Evolutionary conservation across 2,329 filamentous ascomycete genomes (phyloP), one percentile per base, ranked within the genome.

Genomic region (Aureobasidium subglaciale): DNA sequence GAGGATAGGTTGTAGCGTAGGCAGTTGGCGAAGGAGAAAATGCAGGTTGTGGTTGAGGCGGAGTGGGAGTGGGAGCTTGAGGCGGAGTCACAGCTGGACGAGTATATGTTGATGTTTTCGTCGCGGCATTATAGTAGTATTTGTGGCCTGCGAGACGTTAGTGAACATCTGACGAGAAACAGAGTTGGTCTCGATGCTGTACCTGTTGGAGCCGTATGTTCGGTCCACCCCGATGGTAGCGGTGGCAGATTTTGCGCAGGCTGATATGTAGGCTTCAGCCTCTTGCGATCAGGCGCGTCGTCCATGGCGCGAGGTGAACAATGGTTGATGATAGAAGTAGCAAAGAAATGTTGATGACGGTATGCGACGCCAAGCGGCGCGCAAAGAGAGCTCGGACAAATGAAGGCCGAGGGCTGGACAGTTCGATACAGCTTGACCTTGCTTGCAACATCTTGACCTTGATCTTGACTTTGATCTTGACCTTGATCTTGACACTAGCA

Each of bases 41-140:
- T 41, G 55, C 37, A 34, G 56, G 20, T n/a, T 29, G 30, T 10
- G 53, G 25, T 7, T 73, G n/a, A 4, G 48, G 48, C 9, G 48
- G 32, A 38, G 48, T 38, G 16, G 49, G 35, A 10, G 15, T 11
- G 2, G 52, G 15, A 45, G 41, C 8, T n/a, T 10, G n/a, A n/a
- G n/a, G 40, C n/a, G 45, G 40, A 16, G 27, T 16, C n/a, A 40
- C 37, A 11, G 22, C 40, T 0, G 91, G 91, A 30, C 89, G 83
- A 35, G 80, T 86, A 70, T 96, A 96, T 40, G 91, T 96, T 1
- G 91, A 96, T 65, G 88, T 81, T 64, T 93, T 90, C 1, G 88
- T 92, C 55, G 80, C 76, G 42, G 84, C 77, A 73, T 96, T 86
- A 75, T 95, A 93, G 72, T 91, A 96, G 74, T 96, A 96, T 25